Evolutionary conservation across 1,139 yeast species (phyloP).

Genomic region (Lodderomyces parapsilosis): DNA sequence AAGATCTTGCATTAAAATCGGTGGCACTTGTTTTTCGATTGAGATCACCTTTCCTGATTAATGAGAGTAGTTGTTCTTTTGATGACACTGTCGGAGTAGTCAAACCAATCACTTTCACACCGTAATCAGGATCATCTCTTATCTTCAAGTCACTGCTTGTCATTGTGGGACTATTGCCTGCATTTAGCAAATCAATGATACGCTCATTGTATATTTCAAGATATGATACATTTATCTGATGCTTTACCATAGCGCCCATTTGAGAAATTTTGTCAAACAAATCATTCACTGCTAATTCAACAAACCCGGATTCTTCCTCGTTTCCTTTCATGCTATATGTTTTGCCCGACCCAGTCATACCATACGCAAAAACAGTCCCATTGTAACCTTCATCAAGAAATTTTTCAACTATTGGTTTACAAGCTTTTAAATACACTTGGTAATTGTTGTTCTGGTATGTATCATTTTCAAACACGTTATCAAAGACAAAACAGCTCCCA

Average conservation of each 20-base stretch:
- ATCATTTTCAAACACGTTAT: slow-evolving; percentile 63
- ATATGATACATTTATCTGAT: slow-evolving; percentile 62
- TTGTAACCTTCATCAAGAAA: slow-evolving; percentile 74
- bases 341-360: slow-evolving; percentile 96
- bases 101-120: slow-evolving; percentile 77
- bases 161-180: slow-evolving; percentile 3
- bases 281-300: slow-evolving; percentile 68
- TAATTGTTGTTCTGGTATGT: slow-evolving; percentile 41
- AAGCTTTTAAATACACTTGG: slow-evolving; percentile 61
- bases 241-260: slow-evolving; percentile 15
- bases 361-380: slow-evolving; percentile 90
- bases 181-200: slow-evolving; percentile 59
- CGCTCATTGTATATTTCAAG: slow-evolving; percentile 91
- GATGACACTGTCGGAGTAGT: slow-evolving; percentile 56
- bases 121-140: slow-evolving; percentile 71
- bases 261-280: slow-evolving; percentile 52
- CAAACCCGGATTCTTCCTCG: slow-evolving; percentile 68
- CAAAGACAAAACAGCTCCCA: slow-evolving; percentile 62
- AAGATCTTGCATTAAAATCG: slow-evolving; percentile 80
- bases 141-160: slow-evolving; percentile 54
- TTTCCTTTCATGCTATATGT: slow-evolving; percentile 89
- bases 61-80: slow-evolving; percentile 58
- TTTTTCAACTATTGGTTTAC: slow-evolving; percentile 60
- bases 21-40: slow-evolving; percentile 84
- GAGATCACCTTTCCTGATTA: slow-evolving; percentile 68